Conservation (phyloP, 495 filamentous ascomycete species). For the Jackrogersella multiformis region DNA sequence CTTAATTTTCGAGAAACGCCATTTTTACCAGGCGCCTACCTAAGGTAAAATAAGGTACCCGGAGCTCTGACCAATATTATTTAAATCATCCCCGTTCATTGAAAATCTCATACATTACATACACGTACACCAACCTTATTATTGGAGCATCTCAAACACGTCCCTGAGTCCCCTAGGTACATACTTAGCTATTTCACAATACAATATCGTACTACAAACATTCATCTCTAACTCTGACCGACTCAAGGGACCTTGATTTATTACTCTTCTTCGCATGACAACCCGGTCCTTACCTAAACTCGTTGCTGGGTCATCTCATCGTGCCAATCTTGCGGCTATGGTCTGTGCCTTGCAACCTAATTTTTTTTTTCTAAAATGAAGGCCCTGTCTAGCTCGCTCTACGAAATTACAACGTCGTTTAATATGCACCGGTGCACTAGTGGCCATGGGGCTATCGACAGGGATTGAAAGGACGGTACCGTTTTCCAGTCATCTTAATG, state of each 20-base stretch:
- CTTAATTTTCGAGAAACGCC: not conserved
- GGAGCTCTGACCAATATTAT: too few relatives aligned
- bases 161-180: too few relatives aligned
- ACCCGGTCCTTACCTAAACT: constrained; percentile 39
- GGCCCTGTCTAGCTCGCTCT: constrained; percentile 41
- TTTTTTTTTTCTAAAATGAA: constrained; percentile 41
- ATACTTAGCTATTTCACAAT: not conserved
- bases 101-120: constrained; percentile 1
- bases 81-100: not conserved
- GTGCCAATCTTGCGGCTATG: constrained; percentile 41
- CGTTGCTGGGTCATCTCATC: constrained; percentile 39
- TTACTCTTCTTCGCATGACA: constrained; percentile 33
- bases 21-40: too few relatives aligned
- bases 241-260: constrained; percentile 15
- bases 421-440: constrained; percentile 41
- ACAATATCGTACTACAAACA: constrained; percentile 10
- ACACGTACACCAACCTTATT: constrained; percentile 1
- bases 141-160: not conserved
- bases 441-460: constrained; percentile 39
- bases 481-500: constrained; percentile 31
- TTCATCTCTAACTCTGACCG: constrained; percentile 8
- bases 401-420: constrained; percentile 47
- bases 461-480: constrained; percentile 22
- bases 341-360: constrained; percentile 37
- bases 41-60: too few relatives aligned